Evolutionary conservation across 169 alveolate species (phyloP), one percentile per base, ranked within the genome.

Genomic region (Plasmodium berghei): DNA sequence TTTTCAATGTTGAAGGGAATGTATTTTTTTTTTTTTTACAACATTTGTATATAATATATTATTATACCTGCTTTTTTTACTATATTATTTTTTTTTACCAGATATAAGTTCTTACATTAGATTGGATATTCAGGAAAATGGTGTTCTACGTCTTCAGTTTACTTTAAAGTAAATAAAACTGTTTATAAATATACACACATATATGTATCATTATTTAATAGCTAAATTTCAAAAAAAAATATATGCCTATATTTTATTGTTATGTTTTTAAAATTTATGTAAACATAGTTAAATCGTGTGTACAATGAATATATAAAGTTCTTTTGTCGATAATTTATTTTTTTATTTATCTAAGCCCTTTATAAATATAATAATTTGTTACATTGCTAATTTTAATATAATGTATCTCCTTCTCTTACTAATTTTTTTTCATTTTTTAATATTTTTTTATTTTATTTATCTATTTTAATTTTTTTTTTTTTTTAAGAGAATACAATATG

Each of bases 51-150:
- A 49, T 12, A n/a, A 10, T 10, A 46, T 10, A 55, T 34, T 34
- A 10, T 2, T n/a, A 18, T 49, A 72, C 22, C 16, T 24, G 45
- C n/a, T 42, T 34, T 14, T 22, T 46, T 9, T 18, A 16, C 20
- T 46, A 22, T 59, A 62, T 56, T 70, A 20, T 14, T 66, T 26
- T 24, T 54, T 71, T 26, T 40, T 24, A 14, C 6, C 42, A 80
- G 90, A 80, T 67, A 80, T 80, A 61, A 80, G 90, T 56, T 80
- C 90, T 52, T 83, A 80, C 54, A 72, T 80, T 62, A 52, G 90
- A 18, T 54, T 80, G 90, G 90, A 80, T 67, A 55, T 80, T 48
- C 90, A 80, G 28, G 90, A 80, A 20, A 80, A 80, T 48, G 90
- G 90, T 2, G 42, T 80, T 62, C 24, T 80, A 28, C 24, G 90